These are phyloP conservation scores for Cucumis hystrix DNA, from an alignment of 306 rosid species.

Conservation along the genomic window DNA sequence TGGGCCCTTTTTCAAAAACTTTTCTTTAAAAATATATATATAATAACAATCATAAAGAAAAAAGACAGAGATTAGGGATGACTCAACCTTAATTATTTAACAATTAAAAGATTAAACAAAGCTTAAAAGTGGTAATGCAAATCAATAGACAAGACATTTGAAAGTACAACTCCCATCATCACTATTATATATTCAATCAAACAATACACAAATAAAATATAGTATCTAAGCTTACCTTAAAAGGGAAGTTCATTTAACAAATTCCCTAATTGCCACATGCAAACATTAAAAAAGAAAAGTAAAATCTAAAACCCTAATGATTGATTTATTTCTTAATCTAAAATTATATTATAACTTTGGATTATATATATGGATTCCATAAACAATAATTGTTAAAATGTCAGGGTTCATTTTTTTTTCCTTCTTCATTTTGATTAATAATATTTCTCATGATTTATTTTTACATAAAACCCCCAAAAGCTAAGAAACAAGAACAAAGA, in stretches of 20 bases:
- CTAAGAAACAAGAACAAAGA: conserved; percentile 4
- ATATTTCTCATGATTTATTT: background rate
- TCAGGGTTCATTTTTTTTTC: background rate
- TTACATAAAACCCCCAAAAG: background rate
- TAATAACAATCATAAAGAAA: background rate
- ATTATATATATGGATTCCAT: background rate
- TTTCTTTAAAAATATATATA: background rate
- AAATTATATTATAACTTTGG: background rate
- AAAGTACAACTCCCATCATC: conserved; percentile 18
- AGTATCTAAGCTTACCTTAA: conserved; percentile 34
- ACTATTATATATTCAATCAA: background rate
- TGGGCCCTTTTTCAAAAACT: background rate
- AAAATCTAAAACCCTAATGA: background rate
- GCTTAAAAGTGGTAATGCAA: conserved; percentile 21
- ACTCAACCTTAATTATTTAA: background rate
- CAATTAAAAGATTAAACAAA: conserved; percentile 11
- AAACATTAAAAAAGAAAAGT: background rate
- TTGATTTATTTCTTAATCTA: background rate
- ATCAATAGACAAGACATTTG: conserved; percentile 10
- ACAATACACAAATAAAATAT: background rate
- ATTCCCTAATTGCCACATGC: background rate
- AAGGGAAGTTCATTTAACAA: conserved; percentile 27
- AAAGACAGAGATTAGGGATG: background rate
- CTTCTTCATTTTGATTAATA: background rate
- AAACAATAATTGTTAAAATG: background rate